Evolutionary conservation across 2,329 filamentous ascomycete genomes (phyloP), one percentile per base, ranked within the genome.

Genomic region (Phialocephala sp.): DNA sequence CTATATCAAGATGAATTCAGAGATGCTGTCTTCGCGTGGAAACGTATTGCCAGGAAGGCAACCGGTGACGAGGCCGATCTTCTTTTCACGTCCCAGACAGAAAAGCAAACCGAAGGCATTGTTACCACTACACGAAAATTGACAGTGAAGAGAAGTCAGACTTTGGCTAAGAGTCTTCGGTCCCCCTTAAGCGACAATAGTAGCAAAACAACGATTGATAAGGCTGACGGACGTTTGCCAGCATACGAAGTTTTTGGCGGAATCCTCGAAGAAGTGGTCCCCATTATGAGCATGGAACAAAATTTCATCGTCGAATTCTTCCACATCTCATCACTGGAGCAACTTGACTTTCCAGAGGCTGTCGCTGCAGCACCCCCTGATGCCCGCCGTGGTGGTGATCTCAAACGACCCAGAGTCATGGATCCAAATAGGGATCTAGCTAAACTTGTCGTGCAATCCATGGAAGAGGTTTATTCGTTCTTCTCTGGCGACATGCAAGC

Each of bases 281-380:
- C 91, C 6, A 84, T 97, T 63, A 89, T 97, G 65, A 89, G 93
- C 72, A 94, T 94, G 77, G 95, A 99, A 79, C 94, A 99, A 77
- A 98, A 97, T 76, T 99, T 98, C 76, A 84, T 97, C 58, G 89
- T 97, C n/a, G 93, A 97, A 72, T 95, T 97, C 77, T 98, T 98
- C 84, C 94, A 98, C 73, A 88, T 95, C 32, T 92, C 91, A n/a
- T 96, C 93, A 1, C 83, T 94, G 35, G 90, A 93, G 73, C 89
- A 88, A 41, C 80, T 86, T 18, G 94, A 97, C 75, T 98, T 97
- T 75, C 85, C 91, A 1, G 95, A 98, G 70, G 85, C 90, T 2
- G 90, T 97, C 20, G 83, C 85, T 22, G 84, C 86, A 1, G 83
- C 83, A 1, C 80, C 85, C 27, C 92, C 93, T 8, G 85, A 88